Percentiles rank a stretch among this genome's conserved stretches.
Conservation (phyloP, 163 green algal species). For the Volvox carteri region DNA sequence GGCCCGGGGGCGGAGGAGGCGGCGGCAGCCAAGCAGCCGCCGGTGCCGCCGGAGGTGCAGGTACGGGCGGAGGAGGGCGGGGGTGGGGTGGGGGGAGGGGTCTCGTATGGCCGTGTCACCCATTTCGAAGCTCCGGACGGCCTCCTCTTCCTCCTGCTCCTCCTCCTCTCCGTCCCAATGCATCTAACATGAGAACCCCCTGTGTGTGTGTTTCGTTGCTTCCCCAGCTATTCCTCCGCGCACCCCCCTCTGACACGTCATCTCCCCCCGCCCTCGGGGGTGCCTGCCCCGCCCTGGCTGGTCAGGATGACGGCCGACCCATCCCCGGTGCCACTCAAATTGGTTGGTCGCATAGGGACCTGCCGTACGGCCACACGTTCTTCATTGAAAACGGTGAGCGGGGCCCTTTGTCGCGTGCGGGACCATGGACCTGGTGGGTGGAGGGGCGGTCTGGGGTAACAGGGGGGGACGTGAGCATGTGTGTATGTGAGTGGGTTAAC, state of each 20-base stretch:
- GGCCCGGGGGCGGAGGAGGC: not conserved
- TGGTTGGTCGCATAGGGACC: conserved; percentile 40
- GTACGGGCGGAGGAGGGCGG: not conserved
- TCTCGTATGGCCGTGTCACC: too few species aligned
- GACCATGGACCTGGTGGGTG: too few species aligned
- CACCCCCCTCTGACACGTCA: not conserved
- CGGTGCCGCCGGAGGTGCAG: conserved; percentile 26
- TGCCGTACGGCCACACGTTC: conserved; percentile 40
- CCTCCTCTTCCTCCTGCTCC: not conserved
- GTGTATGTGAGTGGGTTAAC: not conserved
- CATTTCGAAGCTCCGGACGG: too few species aligned
- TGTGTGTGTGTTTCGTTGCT: not conserved
- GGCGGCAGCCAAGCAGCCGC: conserved; percentile 6
- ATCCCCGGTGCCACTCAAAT: not conserved
- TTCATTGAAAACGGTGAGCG: conserved; percentile 9
- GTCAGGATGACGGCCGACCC: conserved; percentile 14
- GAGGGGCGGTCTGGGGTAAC: not conserved
- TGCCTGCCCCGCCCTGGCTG: not conserved
- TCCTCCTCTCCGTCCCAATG: not conserved
- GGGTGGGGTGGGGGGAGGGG: not conserved
- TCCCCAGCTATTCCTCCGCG: not conserved
- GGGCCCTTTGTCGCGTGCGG: too few species aligned
- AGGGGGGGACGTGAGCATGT: not conserved
- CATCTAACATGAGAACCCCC: not conserved
- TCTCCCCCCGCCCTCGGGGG: not conserved